phyloP scores from a whole-genome alignment of 768 basidiomycete species.

The Xanthoconium stramineum region DNA sequence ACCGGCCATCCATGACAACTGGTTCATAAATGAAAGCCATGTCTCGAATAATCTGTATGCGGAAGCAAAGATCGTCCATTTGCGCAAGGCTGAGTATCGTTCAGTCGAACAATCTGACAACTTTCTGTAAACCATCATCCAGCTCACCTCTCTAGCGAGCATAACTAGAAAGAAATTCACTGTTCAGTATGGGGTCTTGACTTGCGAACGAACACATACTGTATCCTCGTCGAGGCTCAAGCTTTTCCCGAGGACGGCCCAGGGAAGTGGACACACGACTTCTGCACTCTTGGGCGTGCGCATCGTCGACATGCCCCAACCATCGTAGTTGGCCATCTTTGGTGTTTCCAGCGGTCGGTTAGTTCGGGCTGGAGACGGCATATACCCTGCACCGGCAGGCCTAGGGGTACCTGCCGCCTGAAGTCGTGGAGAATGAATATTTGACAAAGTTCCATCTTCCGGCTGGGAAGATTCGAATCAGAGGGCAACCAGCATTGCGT shows the following conservation, averaged over 20 bases:
- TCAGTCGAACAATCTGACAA: background rate
- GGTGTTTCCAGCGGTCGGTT: conserved; percentile 4
- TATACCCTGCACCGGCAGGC: background rate
- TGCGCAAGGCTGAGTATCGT: conserved; percentile 30
- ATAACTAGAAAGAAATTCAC: conserved; percentile 18
- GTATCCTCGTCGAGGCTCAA: conserved; percentile 38
- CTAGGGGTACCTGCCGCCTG: background rate
- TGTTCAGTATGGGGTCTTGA: background rate
- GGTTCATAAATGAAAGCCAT: conserved; percentile 57
- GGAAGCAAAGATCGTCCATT: conserved; percentile 41
- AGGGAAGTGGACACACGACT: conserved; percentile 32
- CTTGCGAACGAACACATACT: conserved; percentile 31
- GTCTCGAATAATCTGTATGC: conserved; percentile 36
- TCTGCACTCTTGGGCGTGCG: conserved; percentile 36
- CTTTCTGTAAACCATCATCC: background rate
- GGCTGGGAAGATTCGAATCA: conserved; percentile 14
- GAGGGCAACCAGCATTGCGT: background rate
- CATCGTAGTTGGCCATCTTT: conserved; percentile 11
- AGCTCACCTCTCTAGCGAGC: conserved; percentile 28
- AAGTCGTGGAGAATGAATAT: conserved; percentile 9
- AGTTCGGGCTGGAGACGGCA: conserved; percentile 7
- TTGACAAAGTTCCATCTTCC: conserved; percentile 17
- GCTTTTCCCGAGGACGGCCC: conserved; percentile 21
- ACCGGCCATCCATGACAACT: conserved; percentile 47
- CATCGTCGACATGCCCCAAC: conserved; percentile 42